Base-by-base conservation (phyloP, 257 asterid genomes). In the Schizonepeta tenuifolia region DNA sequence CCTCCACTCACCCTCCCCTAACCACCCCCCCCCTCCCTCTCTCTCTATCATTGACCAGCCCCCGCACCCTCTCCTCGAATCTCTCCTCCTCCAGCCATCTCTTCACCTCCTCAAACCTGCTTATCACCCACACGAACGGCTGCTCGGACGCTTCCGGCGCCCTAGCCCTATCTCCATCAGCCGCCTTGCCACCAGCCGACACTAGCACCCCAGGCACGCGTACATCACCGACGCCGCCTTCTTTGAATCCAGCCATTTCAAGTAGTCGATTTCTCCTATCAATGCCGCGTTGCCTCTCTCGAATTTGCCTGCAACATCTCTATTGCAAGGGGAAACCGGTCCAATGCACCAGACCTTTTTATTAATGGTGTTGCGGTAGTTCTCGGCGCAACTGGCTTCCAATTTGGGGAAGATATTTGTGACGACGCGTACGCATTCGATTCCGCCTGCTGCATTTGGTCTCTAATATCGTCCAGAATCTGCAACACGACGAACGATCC, bases 1-100 rank as follows among this genome's bases (percentile, higher is more conserved):
- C n/a, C n/a, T n/a, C n/a, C n/a, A n/a, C n/a, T n/a, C n/a, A n/a
- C 93, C 98, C 98, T 90, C 1, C 96, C 98, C 62, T 83, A 74
- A 92, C 7, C 49, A 90, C 75, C 1, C 97, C 92, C 65, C 78
- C n/a, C n/a, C n/a, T n/a, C n/a, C n/a, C n/a, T n/a, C n/a, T n/a
- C n/a, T n/a, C n/a, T n/a, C n/a, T n/a, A n/a, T n/a, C n/a, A n/a
- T n/a, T n/a, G n/a, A n/a, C n/a, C n/a, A n/a, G 78, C 9, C 90
- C 95, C 50, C 63, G 1, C 0, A 79, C 47, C 75, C 89, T 78
- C 65, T 89, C 86, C 74, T 89, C 97, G 47, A 90, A 90, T 20
- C 67, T 64, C 28, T 78, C 91, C 33, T 80, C 83, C 58, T n/a
- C 2, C 55, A 90, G 35, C 97, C 96, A 89, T 46, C 81, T 82